Evolutionary conservation across 2,329 filamentous ascomycete genomes (phyloP), one percentile per base, ranked within the genome.

Genomic region (Pseudocercospora eumusae): DNA sequence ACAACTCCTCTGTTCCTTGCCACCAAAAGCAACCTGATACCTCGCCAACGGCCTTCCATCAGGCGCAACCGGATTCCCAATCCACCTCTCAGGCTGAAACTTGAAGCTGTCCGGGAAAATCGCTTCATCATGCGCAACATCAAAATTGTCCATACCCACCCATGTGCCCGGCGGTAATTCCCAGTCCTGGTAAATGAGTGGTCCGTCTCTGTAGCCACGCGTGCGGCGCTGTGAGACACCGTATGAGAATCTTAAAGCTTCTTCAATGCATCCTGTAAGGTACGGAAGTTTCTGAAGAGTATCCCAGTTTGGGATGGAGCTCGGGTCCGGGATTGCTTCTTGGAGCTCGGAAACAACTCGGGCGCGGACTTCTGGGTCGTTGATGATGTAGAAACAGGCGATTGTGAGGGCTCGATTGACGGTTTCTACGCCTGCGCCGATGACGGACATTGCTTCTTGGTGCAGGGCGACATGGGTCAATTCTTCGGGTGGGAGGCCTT

Each of bases 371-470:
- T 70, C 66, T 0, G 75, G 73, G 2, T 75, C 62, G 28, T 75
- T 69, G 10, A 81, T 69, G 33, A 82, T 57, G 56, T 80, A 71
- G 63, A 76, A 81, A 5, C 73, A 73, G 0, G 77, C 79, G 8
- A 78, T 64, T 68, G 76, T 76, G 9, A 81, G 64, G 2, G 79
- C 72, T 42, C 76, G 76, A 0, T 75, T 79, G 8, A 76, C 75
- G 0, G 80, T 82, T 61, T 82, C 78, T 15, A 74, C 73, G 15
- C 80, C 81, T 3, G 75, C 81, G 63, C 80, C 80, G 62, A 82
- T 72, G 59, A 82, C 70, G 0, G 76, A 75, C 63, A 77, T 74
- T 0, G 75, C 75, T 70, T 82, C 80, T 18, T 81, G 76, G 42
- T 75, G 66, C 6, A 73, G 66, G 25, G 74, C 72, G 27, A 71